Conservation (phyloP, 2,329 filamentous ascomycete species). For the Chaetothyriales sp. region DNA sequence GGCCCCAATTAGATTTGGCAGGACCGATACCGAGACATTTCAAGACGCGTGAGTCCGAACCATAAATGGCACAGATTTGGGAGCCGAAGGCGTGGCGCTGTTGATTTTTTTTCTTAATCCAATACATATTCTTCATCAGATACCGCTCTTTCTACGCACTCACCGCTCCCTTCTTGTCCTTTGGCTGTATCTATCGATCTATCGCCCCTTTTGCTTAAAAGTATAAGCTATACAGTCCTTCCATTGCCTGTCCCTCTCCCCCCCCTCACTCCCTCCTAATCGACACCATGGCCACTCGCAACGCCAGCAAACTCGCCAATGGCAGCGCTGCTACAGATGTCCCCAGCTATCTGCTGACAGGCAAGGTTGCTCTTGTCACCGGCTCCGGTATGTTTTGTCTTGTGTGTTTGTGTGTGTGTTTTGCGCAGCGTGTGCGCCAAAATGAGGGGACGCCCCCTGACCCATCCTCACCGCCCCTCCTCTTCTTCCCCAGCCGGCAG, state of each 20-base stretch:
- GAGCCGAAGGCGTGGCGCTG: background rate
- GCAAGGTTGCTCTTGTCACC: conserved; percentile 28
- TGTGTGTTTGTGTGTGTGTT: background rate
- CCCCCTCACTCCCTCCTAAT: background rate
- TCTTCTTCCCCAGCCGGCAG: conserved; percentile 4
- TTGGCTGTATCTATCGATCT: background rate
- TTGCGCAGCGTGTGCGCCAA: background rate
- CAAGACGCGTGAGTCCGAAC: background rate
- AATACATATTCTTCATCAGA: background rate
- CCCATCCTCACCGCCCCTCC: background rate
- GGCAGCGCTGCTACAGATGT: conserved; percentile 7
- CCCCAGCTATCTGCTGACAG: conserved; percentile 25
- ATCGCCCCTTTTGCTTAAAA: background rate
- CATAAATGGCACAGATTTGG: background rate
- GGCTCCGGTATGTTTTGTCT: conserved; percentile 16
- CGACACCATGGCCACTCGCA: conserved; percentile 9
- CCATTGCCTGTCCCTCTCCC: background rate
- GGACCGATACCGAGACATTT: background rate
- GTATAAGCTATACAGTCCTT: background rate
- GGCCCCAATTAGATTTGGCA: background rate
- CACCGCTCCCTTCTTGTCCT: background rate
- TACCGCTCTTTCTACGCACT: background rate
- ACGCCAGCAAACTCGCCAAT: conserved; percentile 12
- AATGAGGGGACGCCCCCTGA: background rate
- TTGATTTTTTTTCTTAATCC: background rate